A percentile compares a stretch with the other conserved stretches of the same genome.
Conservation (phyloP, 176 grass and related monocot genomes). For the Stipa capillata region DNA sequence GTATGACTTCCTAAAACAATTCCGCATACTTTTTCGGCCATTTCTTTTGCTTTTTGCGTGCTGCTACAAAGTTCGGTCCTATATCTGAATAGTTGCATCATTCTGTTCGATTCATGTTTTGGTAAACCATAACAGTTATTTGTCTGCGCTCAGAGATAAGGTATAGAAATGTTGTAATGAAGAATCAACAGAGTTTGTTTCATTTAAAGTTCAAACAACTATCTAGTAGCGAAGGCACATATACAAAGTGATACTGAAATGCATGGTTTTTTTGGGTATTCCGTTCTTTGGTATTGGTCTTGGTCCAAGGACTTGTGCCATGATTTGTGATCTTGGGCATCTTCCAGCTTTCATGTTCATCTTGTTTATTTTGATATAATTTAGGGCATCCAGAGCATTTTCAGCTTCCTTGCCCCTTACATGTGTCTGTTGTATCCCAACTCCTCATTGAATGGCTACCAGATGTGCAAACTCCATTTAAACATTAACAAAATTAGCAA, state of each 20-base stretch:
- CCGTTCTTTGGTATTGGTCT: neutral
- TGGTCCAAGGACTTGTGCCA: neutral
- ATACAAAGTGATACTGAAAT: neutral
- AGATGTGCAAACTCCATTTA: neutral
- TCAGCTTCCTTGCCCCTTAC: no score
- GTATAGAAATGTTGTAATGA: neutral
- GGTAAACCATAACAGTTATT: neutral
- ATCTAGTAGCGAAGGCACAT: neutral
- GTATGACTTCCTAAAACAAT: slow-evolving; percentile 20
- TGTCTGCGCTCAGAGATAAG: neutral
- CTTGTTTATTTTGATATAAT: neutral
- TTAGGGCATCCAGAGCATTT: neutral
- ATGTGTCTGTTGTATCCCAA: neutral
- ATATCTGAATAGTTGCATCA: neutral
- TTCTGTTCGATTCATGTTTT: neutral
- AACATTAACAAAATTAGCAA: neutral
- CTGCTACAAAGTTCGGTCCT: neutral
- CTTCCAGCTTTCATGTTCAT: neutral
- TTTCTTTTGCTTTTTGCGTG: neutral
- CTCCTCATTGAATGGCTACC: neutral
- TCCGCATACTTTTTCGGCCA: neutral
- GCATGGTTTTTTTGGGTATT: neutral
- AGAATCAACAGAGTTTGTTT: neutral
- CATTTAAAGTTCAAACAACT: neutral
- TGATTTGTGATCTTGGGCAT: neutral